Base-by-base conservation (phyloP, 2,329 filamentous ascomycete species). In the Ceratocystiopsis minuta region DNA sequence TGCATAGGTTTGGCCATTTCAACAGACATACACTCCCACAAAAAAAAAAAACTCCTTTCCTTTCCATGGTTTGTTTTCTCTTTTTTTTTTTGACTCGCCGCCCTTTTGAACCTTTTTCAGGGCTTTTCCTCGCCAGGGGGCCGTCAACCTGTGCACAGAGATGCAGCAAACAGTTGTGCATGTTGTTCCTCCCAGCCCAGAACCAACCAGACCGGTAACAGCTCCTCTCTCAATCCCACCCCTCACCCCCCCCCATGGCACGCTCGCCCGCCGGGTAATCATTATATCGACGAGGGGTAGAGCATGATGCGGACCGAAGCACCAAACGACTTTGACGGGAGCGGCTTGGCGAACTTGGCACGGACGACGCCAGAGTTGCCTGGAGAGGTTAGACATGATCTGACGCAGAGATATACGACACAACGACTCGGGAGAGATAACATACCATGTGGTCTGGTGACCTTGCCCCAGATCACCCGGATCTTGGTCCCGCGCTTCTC, bases 401-500 rank as follows among this genome's bases (percentile, higher is more conserved):
- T n/a, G n/a, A n/a, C n/a, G n/a, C n/a, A n/a, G n/a, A n/a, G n/a
- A n/a, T n/a, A n/a, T n/a, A n/a, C n/a, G n/a, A 33, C 7, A 13
- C 35, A 31, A 33, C 18, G 16, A 39, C 24, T 28, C 2, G 24
- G 11, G 24, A 28, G 24, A 7, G 11, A 28, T 2, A 28, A 28
- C 24, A 28, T 28, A 28, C 24, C 24, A 42, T 53, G 51, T 48
- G 50, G 48, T 40, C 51, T 40, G 32, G 51, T 51, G 40, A 52
- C 50, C 49, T 52, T 53, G 49, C 51, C 51, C 51, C 51, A 53
- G 46, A 53, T 53, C 17, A 96, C 81, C 62, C 88, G 79, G 70
- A 96, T 92, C 80, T 96, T 96, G 65, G 86, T 88, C 64, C 90
- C 90, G 60, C 88, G 83, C 61, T 94, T 75, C 74, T 94, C 85